Evolutionary conservation across 805 yeast genomes (phyloP).

Genomic region (Naumovozyma dairenensis): DNA sequence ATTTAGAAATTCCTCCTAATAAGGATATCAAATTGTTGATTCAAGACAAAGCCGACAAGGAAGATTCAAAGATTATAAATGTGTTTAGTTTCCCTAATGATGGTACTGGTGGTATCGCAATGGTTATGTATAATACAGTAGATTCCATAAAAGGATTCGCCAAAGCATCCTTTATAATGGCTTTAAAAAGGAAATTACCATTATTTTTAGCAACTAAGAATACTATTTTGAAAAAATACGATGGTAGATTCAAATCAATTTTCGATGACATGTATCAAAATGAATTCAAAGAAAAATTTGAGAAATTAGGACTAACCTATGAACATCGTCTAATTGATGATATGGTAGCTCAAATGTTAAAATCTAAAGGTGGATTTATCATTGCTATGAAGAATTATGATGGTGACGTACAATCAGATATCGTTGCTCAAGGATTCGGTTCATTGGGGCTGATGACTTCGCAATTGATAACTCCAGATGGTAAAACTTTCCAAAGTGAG

Average conservation of each 20-base stretch:
- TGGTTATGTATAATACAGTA: slow-evolving; percentile 93
- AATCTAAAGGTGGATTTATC: slow-evolving; percentile 86
- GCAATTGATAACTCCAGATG: slow-evolving; percentile 89
- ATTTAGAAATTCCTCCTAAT: slow-evolving; percentile 57
- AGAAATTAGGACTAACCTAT: slow-evolving; percentile 75
- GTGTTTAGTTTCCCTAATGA: slow-evolving; percentile 44
- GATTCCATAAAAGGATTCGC: slow-evolving; percentile 86
- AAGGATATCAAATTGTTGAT: slow-evolving; percentile 70
- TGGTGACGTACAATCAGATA: slow-evolving; percentile 96
- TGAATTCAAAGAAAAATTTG: slow-evolving; percentile 62
- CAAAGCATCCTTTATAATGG: slow-evolving; percentile 82
- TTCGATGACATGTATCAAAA: slow-evolving; percentile 69
- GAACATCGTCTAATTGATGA: slow-evolving; percentile 95
- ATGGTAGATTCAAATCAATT: slow-evolving; percentile 89
- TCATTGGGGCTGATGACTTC: slow-evolving; percentile 95
- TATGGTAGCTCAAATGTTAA: slow-evolving; percentile 98
- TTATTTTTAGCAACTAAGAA: slow-evolving; percentile 84
- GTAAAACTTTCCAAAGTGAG: slow-evolving; percentile 88
- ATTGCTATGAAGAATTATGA: slow-evolving; percentile 96
- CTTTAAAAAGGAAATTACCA: slow-evolving; percentile 66
- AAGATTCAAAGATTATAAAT: slow-evolving; percentile 22
- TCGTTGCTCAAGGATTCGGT: slow-evolving; percentile 96
- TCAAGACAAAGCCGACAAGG: slow-evolving; percentile 61
- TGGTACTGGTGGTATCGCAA: slow-evolving; percentile 49
- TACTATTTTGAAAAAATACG: slow-evolving; percentile 86